Conservation (phyloP, 2,329 filamentous ascomycete genomes). For the Hypoxylon sp. region DNA sequence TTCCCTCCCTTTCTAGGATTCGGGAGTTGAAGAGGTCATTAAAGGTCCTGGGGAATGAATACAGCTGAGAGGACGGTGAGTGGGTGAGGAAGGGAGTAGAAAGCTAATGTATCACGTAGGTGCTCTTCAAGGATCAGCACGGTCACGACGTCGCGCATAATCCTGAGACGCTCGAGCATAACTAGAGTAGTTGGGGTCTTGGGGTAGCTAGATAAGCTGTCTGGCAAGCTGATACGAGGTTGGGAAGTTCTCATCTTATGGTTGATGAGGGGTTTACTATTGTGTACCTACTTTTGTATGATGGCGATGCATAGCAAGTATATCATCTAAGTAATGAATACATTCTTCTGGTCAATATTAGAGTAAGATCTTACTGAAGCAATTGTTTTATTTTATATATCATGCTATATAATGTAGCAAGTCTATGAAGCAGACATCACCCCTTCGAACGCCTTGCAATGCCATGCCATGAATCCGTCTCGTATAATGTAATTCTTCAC, state of each 20-base stretch:
- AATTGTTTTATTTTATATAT: not conserved
- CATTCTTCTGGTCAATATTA: not conserved
- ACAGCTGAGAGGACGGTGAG: not conserved
- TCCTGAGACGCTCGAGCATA: conserved; percentile 55
- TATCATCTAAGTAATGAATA: not conserved
- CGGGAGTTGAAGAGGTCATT: too few relatives aligned
- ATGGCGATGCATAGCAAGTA: not conserved
- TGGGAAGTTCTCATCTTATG: not conserved
- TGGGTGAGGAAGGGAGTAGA: not conserved
- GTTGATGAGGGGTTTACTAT: not conserved
- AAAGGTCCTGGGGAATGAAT: too few relatives aligned
- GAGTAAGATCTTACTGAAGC: conserved; percentile 5
- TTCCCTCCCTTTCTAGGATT: not conserved
- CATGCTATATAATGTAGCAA: not conserved
- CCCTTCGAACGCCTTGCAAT: conserved; percentile 17
- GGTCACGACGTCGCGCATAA: conserved; percentile 59
- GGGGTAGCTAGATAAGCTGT: not conserved
- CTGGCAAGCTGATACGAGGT: not conserved
- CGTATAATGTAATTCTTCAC: not conserved
- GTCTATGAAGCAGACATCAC: not conserved
- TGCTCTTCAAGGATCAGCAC: conserved; percentile 59
- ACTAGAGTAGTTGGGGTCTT: conserved; percentile 31
- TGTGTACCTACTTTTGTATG: not conserved
- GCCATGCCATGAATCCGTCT: conserved; percentile 4
- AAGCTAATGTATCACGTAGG: conserved; percentile 45